phyloP scores from a whole-genome alignment of 1,284 basidiomycete genomes.

The Cutaneotrichosporon mucoides region DNA sequence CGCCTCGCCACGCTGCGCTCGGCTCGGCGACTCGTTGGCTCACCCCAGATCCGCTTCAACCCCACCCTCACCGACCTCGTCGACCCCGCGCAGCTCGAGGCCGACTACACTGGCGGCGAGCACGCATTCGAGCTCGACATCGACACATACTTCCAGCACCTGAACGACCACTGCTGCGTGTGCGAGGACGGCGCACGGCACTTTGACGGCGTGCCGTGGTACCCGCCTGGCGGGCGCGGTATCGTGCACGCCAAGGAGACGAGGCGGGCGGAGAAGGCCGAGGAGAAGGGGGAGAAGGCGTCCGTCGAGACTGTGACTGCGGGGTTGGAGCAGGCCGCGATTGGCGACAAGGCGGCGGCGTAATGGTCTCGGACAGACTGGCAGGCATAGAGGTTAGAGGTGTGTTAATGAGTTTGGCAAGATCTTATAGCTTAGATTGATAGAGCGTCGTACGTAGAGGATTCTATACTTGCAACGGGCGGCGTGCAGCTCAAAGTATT shows the following conservation, averaged over 20 bases:
- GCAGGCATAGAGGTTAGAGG: too few relatives aligned
- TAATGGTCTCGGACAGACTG: background rate
- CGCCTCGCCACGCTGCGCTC: too few relatives aligned
- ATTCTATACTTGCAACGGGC: too few relatives aligned
- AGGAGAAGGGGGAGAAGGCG: background rate
- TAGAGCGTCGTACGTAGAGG: too few relatives aligned
- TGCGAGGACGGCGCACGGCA: conserved; percentile 39
- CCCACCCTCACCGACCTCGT: conserved; percentile 71
- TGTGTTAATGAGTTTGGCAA: too few relatives aligned
- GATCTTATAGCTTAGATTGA: too few relatives aligned
- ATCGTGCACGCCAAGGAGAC: conserved; percentile 15
- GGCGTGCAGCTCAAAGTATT: too few relatives aligned
- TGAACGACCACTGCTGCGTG: conserved; percentile 52
- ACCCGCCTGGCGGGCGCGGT: conserved; percentile 43
- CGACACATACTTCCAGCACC: conserved; percentile 69
- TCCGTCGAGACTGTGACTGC: background rate
- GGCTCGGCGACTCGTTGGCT: background rate
- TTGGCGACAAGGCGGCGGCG: background rate
- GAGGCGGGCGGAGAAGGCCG: background rate
- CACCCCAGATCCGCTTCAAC: conserved; percentile 74
- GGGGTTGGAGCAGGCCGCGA: too few relatives aligned
- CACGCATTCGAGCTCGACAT: conserved; percentile 73
- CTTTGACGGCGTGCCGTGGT: conserved; percentile 29
- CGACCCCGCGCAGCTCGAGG: conserved; percentile 69
- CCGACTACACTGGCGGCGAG: conserved; percentile 68